Evolutionary conservation across 306 rosid species (phyloP), one percentile per base, ranked within the genome.

Genomic region (Lagenaria siceraria): DNA sequence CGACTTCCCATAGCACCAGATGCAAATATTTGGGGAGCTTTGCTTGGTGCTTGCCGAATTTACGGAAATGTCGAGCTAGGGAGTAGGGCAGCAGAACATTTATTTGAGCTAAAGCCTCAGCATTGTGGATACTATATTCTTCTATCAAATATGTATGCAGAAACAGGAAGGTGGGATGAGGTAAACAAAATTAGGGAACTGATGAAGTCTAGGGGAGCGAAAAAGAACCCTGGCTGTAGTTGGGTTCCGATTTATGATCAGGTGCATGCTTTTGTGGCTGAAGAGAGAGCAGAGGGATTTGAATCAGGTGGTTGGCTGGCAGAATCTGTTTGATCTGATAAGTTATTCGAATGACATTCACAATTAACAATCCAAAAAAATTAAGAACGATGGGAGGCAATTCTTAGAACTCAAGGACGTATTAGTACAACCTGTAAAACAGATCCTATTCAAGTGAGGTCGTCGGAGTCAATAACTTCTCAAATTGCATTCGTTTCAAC

Each of bases 111-210:
- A 53, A 90, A 85, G 79, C 96, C 98, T 42, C 87, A 80, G 46
- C 97, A 91, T 65, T 87, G 87, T 58, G 98, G 98, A 18, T 93
- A 93, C 84, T 93, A 93, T 61, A 80, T 90, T 74, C 91, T 93
- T 38, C 96, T 93, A 83, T 86, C 98, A 62, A 93, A 93, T 82
- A 86, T 93, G 92, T 88, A 85, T 82, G 97, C 97, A 35, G 98
- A 93, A 86, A 88, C 88, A 61, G 96, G 89, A 80, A 91, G 92
- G 85, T 93, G 98, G 98, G 90, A 83, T 51, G 97, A 91, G 82
- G 98, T 88, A 82, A 83, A 89, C 72, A 79, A 56, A 81, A 83
- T 93, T 19, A 88, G 98, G 88, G 91, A 87, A 69, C 79, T 93
- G 85, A 91, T 93, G 97, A 93, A 83, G 59, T 87, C 87, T 18